These are phyloP conservation scores for Manihot esculenta DNA, from an alignment of 441 rosid genomes.

Conservation along the genomic window DNA sequence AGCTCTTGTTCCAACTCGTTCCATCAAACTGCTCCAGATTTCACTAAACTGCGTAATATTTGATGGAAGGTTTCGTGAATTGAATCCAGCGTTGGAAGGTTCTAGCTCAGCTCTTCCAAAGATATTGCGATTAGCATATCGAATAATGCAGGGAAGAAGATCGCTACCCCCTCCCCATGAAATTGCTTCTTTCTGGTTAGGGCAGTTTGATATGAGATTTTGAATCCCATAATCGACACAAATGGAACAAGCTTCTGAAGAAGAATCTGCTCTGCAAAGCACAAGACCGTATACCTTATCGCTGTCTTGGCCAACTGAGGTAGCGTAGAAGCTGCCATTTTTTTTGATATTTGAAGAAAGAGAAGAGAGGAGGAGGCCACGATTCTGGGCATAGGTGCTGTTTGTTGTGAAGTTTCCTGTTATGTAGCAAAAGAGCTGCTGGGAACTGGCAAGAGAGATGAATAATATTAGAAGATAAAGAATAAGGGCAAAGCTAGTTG, in stretches of 20 bases:
- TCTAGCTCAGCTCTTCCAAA: constrained; percentile 18
- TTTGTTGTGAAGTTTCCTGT: constrained; percentile 38
- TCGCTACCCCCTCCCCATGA: constrained; percentile 27
- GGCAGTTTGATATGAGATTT: constrained; percentile 29
- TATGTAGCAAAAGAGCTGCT: constrained; percentile 14
- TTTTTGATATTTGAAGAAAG: constrained; percentile 25
- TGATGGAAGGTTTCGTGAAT: neutral
- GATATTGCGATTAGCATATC: constrained; percentile 38
- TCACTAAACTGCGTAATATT: constrained; percentile 18
- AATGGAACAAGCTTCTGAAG: constrained; percentile 30
- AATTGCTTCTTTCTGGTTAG: constrained; percentile 31
- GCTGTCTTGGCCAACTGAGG: constrained; percentile 22
- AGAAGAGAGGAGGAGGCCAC: constrained; percentile 35
- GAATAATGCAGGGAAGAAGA: constrained; percentile 35
- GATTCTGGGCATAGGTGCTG: constrained; percentile 39
- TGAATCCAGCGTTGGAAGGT: neutral
- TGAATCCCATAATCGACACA: constrained; percentile 35
- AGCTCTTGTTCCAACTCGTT: constrained; percentile 8
- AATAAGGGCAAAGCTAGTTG: neutral
- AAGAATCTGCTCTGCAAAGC: constrained; percentile 47
- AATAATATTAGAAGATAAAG: neutral
- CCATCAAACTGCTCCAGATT: constrained; percentile 17
- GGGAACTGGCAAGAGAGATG: neutral
- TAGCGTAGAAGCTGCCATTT: constrained; percentile 31
- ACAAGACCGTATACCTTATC: constrained; percentile 20